Percentiles rank a stretch among this genome's conserved stretches.
These are phyloP conservation scores for Ambrosia hybrid DNA, from an alignment of 140 eudicot species.

Conservation along the genomic window DNA sequence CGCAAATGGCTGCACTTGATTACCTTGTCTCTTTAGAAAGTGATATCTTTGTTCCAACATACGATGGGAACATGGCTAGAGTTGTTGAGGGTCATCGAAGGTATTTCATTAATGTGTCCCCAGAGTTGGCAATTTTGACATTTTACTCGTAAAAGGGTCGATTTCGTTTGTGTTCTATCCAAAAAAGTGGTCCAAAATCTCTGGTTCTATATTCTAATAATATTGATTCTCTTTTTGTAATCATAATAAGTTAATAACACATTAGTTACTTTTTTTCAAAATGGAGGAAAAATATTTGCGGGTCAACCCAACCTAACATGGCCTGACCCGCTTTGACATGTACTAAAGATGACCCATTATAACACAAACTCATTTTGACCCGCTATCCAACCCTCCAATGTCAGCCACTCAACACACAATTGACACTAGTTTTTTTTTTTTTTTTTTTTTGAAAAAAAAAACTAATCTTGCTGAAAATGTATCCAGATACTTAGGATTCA, in stretches of 20 bases:
- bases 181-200: neutral
- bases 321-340: neutral
- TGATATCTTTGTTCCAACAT: constrained; percentile 72
- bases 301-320: constrained; percentile 4
- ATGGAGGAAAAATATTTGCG: neutral
- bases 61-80: constrained; percentile 76
- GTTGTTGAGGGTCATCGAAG: constrained; percentile 82
- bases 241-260: neutral
- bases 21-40: constrained; percentile 71
- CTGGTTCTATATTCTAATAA: neutral
- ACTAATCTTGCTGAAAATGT: too few relatives aligned
- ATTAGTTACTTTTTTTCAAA: neutral
- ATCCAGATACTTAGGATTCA: constrained; percentile 59
- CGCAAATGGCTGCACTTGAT: constrained; percentile 79
- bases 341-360: neutral
- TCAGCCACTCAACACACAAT: too few relatives aligned
- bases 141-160: neutral
- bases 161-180: neutral
- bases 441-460: too few relatives aligned
- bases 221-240: neutral
- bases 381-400: too few relatives aligned
- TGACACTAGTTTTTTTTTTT: too few relatives aligned
- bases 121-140: neutral
- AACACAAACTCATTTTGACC: neutral
- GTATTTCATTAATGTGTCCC: constrained; percentile 33